Percentiles rank a stretch among this genome's conserved stretches.
These are phyloP conservation scores for Yamadazyma kanchanaburiensis DNA, from an alignment of 1,139 yeast species.

Conservation along the genomic window DNA sequence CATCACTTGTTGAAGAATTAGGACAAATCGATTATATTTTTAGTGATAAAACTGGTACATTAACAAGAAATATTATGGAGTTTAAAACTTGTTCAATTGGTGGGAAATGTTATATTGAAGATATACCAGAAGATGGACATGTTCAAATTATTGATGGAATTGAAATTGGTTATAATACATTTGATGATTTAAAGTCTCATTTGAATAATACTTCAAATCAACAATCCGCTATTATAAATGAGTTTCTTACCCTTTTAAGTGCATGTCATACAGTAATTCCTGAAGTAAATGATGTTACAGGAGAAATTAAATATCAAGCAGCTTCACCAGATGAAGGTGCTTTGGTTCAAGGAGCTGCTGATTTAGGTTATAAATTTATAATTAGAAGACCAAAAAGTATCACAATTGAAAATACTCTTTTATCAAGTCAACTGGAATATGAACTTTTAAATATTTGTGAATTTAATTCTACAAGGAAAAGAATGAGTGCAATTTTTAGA, in stretches of 20 bases:
- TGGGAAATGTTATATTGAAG: constrained; percentile 84
- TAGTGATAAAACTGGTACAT: constrained; percentile 95
- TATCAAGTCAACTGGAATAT: constrained; percentile 41
- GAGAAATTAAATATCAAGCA: constrained; percentile 86
- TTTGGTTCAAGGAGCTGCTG: constrained; percentile 89
- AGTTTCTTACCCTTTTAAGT: constrained; percentile 79
- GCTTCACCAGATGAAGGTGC: constrained; percentile 99
- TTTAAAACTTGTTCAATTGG: constrained; percentile 93
- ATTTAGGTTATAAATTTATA: constrained; percentile 77
- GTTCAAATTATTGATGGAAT: constrained; percentile 72
- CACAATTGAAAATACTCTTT: constrained; percentile 54
- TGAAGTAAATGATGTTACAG: constrained; percentile 59
- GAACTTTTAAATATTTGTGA: constrained; percentile 90
- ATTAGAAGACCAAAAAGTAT: constrained; percentile 86
- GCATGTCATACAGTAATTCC: constrained; percentile 98
- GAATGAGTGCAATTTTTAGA: constrained; percentile 94
- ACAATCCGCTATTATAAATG: constrained; percentile 68
- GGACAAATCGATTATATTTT: constrained; percentile 96
- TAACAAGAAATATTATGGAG: constrained; percentile 95
- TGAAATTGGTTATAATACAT: constrained; percentile 77
- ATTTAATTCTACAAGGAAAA: constrained; percentile 93
- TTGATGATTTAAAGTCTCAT: constrained; percentile 50
- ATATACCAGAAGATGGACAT: constrained; percentile 86
- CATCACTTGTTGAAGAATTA: constrained; percentile 90
- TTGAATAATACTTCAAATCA: constrained; percentile 31